Conservation (phyloP, 768 basidiomycete genomes). For the Suillus subaureus region DNA sequence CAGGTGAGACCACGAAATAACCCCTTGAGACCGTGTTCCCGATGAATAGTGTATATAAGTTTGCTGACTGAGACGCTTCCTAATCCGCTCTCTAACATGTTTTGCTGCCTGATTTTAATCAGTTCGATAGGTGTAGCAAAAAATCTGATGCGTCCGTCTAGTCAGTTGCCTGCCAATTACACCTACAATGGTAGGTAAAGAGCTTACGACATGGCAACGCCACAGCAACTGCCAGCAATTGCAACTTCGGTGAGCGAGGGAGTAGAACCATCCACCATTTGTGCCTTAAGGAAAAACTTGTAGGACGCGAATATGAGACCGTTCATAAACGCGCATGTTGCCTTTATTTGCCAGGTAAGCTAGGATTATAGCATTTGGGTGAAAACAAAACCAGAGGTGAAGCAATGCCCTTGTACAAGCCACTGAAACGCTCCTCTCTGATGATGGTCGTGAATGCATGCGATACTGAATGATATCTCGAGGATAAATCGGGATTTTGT, state of each 20-base stretch:
- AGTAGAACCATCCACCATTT: conserved; percentile 48
- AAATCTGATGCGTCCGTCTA: conserved; percentile 43
- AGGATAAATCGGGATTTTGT: conserved; percentile 61
- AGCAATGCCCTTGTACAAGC: conserved; percentile 75
- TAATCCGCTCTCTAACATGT: conserved; percentile 37
- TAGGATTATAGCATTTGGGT: neutral
- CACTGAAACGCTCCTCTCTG: conserved; percentile 66
- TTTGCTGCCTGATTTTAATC: conserved; percentile 85
- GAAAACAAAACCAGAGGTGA: conserved; percentile 70
- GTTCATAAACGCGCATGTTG: conserved; percentile 75
- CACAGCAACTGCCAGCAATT: conserved; percentile 80
- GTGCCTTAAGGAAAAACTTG: conserved; percentile 71
- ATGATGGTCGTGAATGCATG: conserved; percentile 69
- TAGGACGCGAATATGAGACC: conserved; percentile 88
- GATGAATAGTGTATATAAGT: conserved; percentile 60
- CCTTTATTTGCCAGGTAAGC: conserved; percentile 38
- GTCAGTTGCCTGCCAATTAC: neutral
- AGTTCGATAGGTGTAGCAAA: conserved; percentile 85
- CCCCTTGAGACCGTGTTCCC: conserved; percentile 58
- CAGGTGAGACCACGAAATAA: conserved; percentile 77
- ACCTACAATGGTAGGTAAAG: conserved; percentile 5
- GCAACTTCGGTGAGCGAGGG: conserved; percentile 75
- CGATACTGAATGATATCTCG: conserved; percentile 63
- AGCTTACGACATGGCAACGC: conserved; percentile 76
- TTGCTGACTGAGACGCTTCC: conserved; percentile 48